Base-by-base conservation (phyloP, 805 yeast species). In the Cyberlindnera maritima region DNA sequence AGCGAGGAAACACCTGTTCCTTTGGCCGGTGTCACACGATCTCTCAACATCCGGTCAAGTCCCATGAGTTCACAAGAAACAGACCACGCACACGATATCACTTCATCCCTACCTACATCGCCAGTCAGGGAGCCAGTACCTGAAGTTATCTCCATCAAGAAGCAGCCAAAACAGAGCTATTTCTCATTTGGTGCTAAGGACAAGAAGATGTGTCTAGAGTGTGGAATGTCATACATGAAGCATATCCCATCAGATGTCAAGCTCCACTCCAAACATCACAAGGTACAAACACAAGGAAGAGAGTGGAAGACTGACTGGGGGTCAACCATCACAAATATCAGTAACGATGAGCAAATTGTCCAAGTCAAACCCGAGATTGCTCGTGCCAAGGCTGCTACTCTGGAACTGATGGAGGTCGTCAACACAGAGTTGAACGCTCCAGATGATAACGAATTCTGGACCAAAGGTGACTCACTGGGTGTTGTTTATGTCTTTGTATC, bases 361-460 rank as follows among this genome's bases (percentile, higher is more conserved):
- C 68, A 69, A 55, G 63, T 74, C 3, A 57, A 71, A 43, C 57
- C 67, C 0, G 53, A 54, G 1, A 62, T 54, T n/a, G 43, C 44
- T 8, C 54, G 58, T 14, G 77, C 71, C 46, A 67, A 60, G 1
- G 52, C 54, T 10, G 66, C 71, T 1, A 62, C 71, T 1, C 41
- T 64, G 31, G 74, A 71, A 25, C 57, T 81, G 4, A 60, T 85
- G 48, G 64, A 67, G 1, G 64, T 82, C 59, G 86, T 79, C 8
- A 84, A 85, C 58, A 68, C 65, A 7, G 85, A 79, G 51, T 64
- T 85, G 40, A 77, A 74, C 61, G 89, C 91, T 0, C 84, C 81
- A 17, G 71, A 72, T 56, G 75, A 71, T 49, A 69, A 71, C 47
- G 63, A 58, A 1, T 68, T 68, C 40, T 72, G 77, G 77, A 43